Percentiles rank a stretch among this genome's conserved stretches.
phyloP scores from a whole-genome alignment of 169 alveolate genomes.

The Plasmodium inui region DNA sequence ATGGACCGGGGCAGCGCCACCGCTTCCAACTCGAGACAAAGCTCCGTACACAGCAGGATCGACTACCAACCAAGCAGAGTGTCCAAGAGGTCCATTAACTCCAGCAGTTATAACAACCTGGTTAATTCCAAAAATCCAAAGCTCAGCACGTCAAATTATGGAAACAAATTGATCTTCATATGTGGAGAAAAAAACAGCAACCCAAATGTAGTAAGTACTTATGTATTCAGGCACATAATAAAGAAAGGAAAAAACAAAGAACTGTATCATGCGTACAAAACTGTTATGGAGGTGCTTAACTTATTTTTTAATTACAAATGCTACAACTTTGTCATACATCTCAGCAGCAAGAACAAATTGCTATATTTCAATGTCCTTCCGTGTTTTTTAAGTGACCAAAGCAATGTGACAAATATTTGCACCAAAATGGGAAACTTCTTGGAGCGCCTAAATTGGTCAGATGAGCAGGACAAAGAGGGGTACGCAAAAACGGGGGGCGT shows the following conservation, averaged over 20 bases:
- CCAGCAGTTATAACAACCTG: background rate
- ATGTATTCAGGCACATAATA: constrained; percentile 50
- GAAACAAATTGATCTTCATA: constrained; percentile 55
- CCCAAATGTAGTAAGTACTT: constrained; percentile 29
- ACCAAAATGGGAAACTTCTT: constrained; percentile 25
- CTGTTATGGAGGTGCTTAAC: constrained; percentile 43
- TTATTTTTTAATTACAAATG: constrained; percentile 57
- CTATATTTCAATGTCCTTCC: constrained; percentile 51
- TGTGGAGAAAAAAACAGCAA: constrained; percentile 63
- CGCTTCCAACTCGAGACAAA: background rate
- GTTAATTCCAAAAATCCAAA: background rate
- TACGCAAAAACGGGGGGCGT: background rate
- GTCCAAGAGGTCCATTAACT: background rate
- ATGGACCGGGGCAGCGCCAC: background rate
- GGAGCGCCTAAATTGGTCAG: background rate
- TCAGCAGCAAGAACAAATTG: constrained; percentile 2
- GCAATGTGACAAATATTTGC: constrained; percentile 71
- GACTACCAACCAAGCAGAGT: background rate
- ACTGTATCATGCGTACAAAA: constrained; percentile 49
- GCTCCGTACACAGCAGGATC: background rate
- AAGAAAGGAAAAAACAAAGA: constrained; percentile 16
- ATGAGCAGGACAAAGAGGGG: background rate
- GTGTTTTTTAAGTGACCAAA: constrained; percentile 8
- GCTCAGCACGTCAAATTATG: background rate
- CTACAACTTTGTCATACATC: constrained; percentile 58